These are phyloP conservation scores for Nemophila menziesii DNA, from an alignment of 257 asterid species.

Conservation along the genomic window DNA sequence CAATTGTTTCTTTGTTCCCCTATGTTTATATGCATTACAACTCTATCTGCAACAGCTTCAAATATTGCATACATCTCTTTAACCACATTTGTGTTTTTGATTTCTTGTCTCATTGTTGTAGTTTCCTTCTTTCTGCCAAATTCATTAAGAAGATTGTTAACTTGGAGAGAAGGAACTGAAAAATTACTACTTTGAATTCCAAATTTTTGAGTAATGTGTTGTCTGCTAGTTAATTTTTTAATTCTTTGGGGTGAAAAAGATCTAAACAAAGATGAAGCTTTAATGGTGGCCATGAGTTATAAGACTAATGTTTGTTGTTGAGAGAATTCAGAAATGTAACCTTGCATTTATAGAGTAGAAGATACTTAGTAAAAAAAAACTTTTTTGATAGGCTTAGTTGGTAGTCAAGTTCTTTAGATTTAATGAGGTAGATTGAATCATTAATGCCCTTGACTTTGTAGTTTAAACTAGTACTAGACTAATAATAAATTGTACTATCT, in stretches of 20 bases:
- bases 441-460: too few relatives aligned
- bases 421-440: too few relatives aligned
- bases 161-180: constrained; percentile 1
- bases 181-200: neutral
- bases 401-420: too few relatives aligned
- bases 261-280: constrained; percentile 8
- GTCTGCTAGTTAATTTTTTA: neutral
- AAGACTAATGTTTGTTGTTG: neutral
- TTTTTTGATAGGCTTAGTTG: too few relatives aligned
- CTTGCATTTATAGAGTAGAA: too few relatives aligned
- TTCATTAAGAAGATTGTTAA: neutral
- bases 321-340: neutral
- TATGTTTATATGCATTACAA: constrained; percentile 27
- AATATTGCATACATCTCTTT: constrained; percentile 19
- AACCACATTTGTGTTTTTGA: constrained; percentile 1
- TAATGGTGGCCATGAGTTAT: neutral
- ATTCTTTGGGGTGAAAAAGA: neutral
- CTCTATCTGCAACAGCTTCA: constrained; percentile 31
- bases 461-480: too few relatives aligned
- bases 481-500: too few relatives aligned
- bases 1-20: constrained; percentile 33
- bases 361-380: too few relatives aligned
- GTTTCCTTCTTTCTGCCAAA: neutral
- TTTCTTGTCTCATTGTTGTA: neutral
- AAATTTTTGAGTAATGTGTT: neutral